Evolutionary conservation across 495 filamentous ascomycete genomes (phyloP), one percentile per base, ranked within the genome.

Genomic region (Aspergillus sclerotiicarbonarius): DNA sequence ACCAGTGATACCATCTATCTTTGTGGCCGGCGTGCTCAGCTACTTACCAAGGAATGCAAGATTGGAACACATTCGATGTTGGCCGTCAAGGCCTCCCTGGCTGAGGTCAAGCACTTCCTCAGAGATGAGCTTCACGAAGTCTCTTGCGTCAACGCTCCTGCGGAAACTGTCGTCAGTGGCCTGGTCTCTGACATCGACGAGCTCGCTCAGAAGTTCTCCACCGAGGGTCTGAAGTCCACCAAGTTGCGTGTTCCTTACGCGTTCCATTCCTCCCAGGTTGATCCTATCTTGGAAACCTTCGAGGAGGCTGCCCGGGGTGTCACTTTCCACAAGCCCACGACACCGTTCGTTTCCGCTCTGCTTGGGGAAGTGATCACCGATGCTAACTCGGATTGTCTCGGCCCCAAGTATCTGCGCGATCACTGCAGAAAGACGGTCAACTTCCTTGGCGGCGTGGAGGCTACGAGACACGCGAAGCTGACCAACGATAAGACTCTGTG

Each of bases 181-280:
- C 56, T 71, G n/a, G 62, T 63, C 19, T 76, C 84, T 16, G 67
- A 77, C 76, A 84, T 91, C 18, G 66, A 71, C n/a, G 68, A 67
- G 6, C 66, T 92, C 61, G 77, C 84, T 19, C 78, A 86, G 54
- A 70, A 78, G 31, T 81, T 91, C 16, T 64, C 70, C 12, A 74
- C 69, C 18, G 71, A 74, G 33, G 77, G 79, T 3, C 75, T 85
- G 65, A 89, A 87, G 69, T 84, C 77, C 62, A 89, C 82, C 0
- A 83, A 82, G 47, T 76, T 92, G 7, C 79, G 82, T 29, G 82
- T 91, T 16, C 86, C 85, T 18, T 91, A 83, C 59, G 90, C 89
- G 4, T 92, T 91, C 79, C 90, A 93, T 68, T 87, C 88, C 2
- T 74, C 82, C 0, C 90, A 92, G 63, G 84, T 92, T 16, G 84